Conservation (phyloP, 2,329 filamentous ascomycete genomes). For the Leptographium procerum region DNA sequence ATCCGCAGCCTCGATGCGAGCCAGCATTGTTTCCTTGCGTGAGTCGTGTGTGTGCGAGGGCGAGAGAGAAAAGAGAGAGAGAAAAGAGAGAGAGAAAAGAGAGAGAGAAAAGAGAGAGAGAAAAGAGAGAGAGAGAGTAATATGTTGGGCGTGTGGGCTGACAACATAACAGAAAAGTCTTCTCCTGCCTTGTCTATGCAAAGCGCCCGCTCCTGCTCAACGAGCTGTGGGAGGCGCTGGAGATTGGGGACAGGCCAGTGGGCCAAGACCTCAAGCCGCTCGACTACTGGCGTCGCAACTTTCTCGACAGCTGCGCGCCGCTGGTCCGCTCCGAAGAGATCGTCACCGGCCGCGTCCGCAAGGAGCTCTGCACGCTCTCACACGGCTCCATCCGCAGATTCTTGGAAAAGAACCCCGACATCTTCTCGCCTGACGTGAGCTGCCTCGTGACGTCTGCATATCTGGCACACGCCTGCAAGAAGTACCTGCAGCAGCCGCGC, state of each 20-base stretch:
- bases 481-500: conserved; percentile 1
- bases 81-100: too few species aligned
- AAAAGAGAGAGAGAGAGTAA: too few species aligned
- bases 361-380: not conserved
- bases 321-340: not conserved
- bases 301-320: conserved; percentile 1
- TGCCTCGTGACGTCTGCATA: not conserved
- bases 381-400: conserved; percentile 1
- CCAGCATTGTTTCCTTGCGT: not conserved
- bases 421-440: not conserved
- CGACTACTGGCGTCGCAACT: not conserved
- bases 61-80: too few species aligned
- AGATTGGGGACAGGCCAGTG: not conserved
- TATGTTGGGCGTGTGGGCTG: too few species aligned
- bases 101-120: too few species aligned
- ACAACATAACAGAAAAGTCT: not conserved
- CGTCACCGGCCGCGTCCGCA: not conserved
- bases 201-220: not conserved
- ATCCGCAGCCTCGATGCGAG: not conserved
- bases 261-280: not conserved
- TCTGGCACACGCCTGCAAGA: not conserved
- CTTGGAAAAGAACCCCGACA: not conserved
- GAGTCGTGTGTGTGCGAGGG: too few species aligned
- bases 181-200: conserved; percentile 1
- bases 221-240: conserved; percentile 1